Evolutionary conservation across 345 rosid species (phyloP).

Genomic region (Pistacia vera): DNA sequence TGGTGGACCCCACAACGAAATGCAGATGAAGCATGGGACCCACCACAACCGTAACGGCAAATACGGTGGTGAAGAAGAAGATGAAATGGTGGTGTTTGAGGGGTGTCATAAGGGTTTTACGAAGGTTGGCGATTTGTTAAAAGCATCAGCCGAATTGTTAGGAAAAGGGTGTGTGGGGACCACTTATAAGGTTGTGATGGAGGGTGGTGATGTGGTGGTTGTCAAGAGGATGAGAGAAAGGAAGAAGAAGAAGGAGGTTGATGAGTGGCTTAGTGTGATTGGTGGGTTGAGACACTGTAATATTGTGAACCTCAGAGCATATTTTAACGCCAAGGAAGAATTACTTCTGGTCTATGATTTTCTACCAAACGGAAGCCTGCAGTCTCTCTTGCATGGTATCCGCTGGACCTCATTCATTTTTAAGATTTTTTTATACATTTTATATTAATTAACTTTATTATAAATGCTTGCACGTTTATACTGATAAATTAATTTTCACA

Average conservation of each 20-base stretch:
- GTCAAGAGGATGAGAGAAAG: conserved; percentile 48
- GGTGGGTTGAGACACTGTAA: conserved; percentile 43
- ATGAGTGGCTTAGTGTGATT: conserved; percentile 29
- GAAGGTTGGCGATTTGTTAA: conserved; percentile 39
- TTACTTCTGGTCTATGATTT: conserved; percentile 46
- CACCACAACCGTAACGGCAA: background rate
- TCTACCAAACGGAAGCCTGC: conserved; percentile 41
- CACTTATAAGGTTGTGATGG: conserved; percentile 45
- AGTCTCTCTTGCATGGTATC: conserved; percentile 41
- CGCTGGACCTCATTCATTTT: background rate
- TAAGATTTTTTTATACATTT: background rate
- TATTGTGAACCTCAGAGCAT: conserved; percentile 45
- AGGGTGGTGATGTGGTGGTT: conserved; percentile 32
- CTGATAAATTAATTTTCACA: too few species aligned
- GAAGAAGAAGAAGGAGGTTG: conserved; percentile 34
- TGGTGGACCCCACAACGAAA: background rate
- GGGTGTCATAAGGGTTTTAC: conserved; percentile 33
- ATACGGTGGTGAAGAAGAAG: background rate
- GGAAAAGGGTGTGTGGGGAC: conserved; percentile 48
- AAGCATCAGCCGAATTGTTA: conserved; percentile 49
- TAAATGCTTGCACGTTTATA: too few species aligned
- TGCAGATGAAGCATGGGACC: background rate
- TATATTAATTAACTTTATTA: background rate
- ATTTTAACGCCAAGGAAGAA: conserved; percentile 33
- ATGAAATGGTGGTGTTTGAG: conserved; percentile 41